Evolutionary conservation across 306 rosid species (phyloP).

Genomic region (Delonix regia): DNA sequence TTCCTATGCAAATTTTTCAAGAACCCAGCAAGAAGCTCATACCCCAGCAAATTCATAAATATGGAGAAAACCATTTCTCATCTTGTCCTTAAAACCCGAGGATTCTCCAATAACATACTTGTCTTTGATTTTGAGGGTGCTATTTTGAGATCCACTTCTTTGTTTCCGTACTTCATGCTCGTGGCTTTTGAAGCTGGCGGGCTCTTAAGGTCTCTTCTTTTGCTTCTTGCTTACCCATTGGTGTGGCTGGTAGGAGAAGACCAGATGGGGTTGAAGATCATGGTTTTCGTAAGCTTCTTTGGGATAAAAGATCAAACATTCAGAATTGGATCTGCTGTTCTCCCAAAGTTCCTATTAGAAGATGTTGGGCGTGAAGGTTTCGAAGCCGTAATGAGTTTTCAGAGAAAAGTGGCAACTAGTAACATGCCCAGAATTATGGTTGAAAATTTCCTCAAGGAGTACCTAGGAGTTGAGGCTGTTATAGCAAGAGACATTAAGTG

Average conservation of each 20-base stretch:
- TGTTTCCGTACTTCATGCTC: conserved; percentile 77
- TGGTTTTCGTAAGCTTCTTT: conserved; percentile 66
- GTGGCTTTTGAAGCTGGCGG: conserved; percentile 84
- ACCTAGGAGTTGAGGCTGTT: conserved; percentile 55
- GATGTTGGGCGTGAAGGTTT: conserved; percentile 64
- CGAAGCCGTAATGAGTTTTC: conserved; percentile 54
- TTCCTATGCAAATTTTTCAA: conserved; percentile 7
- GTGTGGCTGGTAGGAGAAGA: conserved; percentile 59
- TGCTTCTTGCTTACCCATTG: conserved; percentile 62
- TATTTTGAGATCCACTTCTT: conserved; percentile 49
- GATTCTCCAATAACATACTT: conserved; percentile 33
- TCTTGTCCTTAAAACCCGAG: conserved; percentile 18
- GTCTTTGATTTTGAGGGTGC: conserved; percentile 62
- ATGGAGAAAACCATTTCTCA: neutral
- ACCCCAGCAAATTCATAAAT: conserved; percentile 26
- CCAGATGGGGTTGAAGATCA: conserved; percentile 48
- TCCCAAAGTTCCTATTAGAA: conserved; percentile 69
- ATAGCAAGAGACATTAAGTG: conserved; percentile 61
- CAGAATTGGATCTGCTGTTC: conserved; percentile 60
- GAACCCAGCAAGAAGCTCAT: conserved; percentile 1
- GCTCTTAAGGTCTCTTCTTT: conserved; percentile 48
- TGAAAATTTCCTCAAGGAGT: conserved; percentile 43
- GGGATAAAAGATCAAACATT: conserved; percentile 51
- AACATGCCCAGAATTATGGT: conserved; percentile 72
- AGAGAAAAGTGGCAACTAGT: conserved; percentile 54